Evolutionary conservation across 139 green algal species (phyloP), one percentile per base, ranked within the genome.

Genomic region (Volvox reticuliferus): DNA sequence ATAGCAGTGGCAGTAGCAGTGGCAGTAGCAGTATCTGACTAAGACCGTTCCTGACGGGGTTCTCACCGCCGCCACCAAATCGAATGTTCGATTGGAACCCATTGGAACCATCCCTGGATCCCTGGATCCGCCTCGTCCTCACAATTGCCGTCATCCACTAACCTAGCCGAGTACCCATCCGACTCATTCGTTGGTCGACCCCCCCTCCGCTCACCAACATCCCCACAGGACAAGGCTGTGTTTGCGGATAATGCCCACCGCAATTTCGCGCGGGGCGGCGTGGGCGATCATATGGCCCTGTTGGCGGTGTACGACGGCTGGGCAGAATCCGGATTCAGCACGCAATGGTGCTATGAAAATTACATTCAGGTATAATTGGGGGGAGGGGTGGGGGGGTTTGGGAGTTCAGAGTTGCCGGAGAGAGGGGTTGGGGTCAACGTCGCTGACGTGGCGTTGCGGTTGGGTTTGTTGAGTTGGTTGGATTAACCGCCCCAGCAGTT

Each of bases 291-390:
- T 94, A 96, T 99, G n/a, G 96, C 96, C 79, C 96, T 99, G 87
- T 68, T 99, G 50, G 96, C 97, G 81, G 97, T 98, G 65, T 93
- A 91, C 80, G 91, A 96, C 67, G 88, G 84, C 79, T 99, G 98
- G 98, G 95, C 95, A 1, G 98, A 99, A 90, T 96, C 95, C 61
- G 95, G 97, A 92, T 99, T 98, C 93, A 95, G 92, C 62, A 94
- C 94, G 2, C 97, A 99, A 90, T 99, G 95, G 94, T 99, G 98
- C 96, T 99, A 96, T 67, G 98, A 99, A 88, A 99, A 99, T 94
- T 99, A 98, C 88, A 98, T 99, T 32, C 96, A 99, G 96, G 93
- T 98, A 16, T 24, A 69, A 17, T 69, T 17, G 62, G 17, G 62
- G 62, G 62, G 62, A 17, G 62, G 62, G 62, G 62, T 69, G 62